Evolutionary conservation across 2,329 filamentous ascomycete genomes (phyloP), one percentile per base, ranked within the genome.

Genomic region (Fusarium keratoplasticum): DNA sequence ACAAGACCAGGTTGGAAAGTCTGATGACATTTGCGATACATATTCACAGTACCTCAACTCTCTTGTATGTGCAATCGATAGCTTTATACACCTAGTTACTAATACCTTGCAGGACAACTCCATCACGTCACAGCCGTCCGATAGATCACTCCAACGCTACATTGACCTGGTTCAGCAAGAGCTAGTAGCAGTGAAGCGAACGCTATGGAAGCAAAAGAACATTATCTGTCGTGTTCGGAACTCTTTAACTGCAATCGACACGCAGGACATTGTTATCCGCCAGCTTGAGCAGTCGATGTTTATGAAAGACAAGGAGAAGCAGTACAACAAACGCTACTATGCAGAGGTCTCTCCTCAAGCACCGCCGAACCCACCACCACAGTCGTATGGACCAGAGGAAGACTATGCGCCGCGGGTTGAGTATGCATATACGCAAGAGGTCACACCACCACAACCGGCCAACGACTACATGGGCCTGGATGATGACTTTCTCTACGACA

Each of bases 41-140:
- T 87, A 87, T 59, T 84, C 83, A 0, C 79, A 84, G 42, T 85
- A 84, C 50, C 78, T 87, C 5, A 80, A 82, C 42, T 80, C 79
- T 3, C 74, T 87, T 40, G 85, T 86, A 79, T 61, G 82, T 50
- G 18, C 5, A 1, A 35, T 9, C 61, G 14, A 31, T 27, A 2
- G 8, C 1, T 2, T 18, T 18, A 18, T 33, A 18, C 5, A 7
- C 3, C 31, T 1, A 9, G 16, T 20, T 52, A 29, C 73, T 81
- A 27, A 82, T 36, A 22, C 5, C 4, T 60, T 16, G 2, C 40
- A 84, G 83, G 83, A 85, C 66, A 82, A 81, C 18, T 80, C 83
- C 4, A 85, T 87, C 55, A 79, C 77, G 8, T 81, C 81, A 4
- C 82, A 83, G 25, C 80, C 81, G 5, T 83, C 84, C 2, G 82